A percentile compares a stretch with the other conserved stretches of the same genome.
These are phyloP conservation scores for Colletotrichum cordylinicola DNA, from an alignment of 2,329 filamentous ascomycete genomes.

Conservation along the genomic window DNA sequence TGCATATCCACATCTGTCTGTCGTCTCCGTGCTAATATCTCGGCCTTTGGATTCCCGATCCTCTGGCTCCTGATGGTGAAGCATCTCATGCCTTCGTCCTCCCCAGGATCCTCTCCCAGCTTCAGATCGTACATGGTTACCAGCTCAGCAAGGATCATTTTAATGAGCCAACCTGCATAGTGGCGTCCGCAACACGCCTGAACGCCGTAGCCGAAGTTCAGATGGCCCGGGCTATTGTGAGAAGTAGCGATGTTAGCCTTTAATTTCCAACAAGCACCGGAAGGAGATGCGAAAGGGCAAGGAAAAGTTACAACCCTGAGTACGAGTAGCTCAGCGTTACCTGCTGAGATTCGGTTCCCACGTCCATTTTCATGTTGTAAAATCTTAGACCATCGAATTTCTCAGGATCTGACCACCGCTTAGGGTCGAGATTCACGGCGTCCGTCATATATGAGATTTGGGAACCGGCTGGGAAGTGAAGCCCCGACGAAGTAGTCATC, in stretches of 20 bases:
- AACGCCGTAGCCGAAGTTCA: background rate
- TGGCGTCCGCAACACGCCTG: background rate
- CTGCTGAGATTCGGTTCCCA: background rate
- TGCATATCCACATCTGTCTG: background rate
- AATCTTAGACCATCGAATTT: background rate
- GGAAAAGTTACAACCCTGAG: background rate
- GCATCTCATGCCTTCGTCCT: background rate
- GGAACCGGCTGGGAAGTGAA: background rate
- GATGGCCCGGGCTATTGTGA: background rate
- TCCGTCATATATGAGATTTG: slow-evolving; percentile 1
- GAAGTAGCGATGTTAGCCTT: background rate
- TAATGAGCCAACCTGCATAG: background rate
- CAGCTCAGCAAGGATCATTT: background rate
- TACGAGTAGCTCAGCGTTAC: slow-evolving; percentile 1
- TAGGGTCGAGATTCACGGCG: background rate
- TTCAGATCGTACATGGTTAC: background rate
- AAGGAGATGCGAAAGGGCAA: background rate
- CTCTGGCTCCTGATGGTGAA: slow-evolving; percentile 2
- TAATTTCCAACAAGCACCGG: too few species aligned
- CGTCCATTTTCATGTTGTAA: background rate
- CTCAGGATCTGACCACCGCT: background rate
- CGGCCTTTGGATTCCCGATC: background rate
- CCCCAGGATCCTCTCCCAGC: background rate
- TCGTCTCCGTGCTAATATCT: background rate
- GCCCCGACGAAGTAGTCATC: background rate